A percentile compares a stretch with the other conserved stretches of the same genome.
These are phyloP conservation scores for Oryza australiensis DNA, from an alignment of 176 grass and related monocot species.

Conservation along the genomic window DNA sequence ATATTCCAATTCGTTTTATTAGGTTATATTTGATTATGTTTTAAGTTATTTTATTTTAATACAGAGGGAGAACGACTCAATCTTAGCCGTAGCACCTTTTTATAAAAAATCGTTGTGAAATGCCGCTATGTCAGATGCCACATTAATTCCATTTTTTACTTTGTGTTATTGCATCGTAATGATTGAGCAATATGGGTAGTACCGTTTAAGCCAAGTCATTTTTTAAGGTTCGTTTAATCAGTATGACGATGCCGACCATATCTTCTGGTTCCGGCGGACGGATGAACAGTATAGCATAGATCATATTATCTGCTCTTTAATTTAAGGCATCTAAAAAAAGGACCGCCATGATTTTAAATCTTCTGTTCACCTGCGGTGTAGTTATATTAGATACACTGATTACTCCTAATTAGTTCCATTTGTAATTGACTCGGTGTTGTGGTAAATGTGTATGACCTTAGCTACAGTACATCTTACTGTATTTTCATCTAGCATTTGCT, in stretches of 20 bases:
- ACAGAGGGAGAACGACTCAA: too few species aligned
- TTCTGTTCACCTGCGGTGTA: neutral
- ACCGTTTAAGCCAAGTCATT: slow-evolving; percentile 15
- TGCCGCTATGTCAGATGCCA: neutral
- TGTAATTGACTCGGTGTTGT: neutral
- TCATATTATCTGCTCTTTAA: neutral
- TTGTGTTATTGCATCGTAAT: slow-evolving; percentile 6
- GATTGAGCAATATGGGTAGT: slow-evolving; percentile 6
- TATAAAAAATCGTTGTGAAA: too few species aligned
- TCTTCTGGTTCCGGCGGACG: neutral
- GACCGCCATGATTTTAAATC: neutral
- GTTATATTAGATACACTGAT: neutral
- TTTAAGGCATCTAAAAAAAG: neutral
- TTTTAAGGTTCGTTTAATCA: neutral
- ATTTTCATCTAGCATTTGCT: neutral
- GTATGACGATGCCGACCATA: slow-evolving; percentile 9
- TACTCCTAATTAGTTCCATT: neutral
- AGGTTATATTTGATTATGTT: too few species aligned
- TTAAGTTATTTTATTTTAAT: too few species aligned
- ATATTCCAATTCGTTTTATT: too few species aligned
- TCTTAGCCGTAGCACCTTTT: too few species aligned
- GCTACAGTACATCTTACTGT: neutral
- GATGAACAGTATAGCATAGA: neutral
- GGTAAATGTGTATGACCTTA: neutral
- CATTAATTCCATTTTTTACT: slow-evolving; percentile 9